Conservation (phyloP, 768 basidiomycete species). For the Obba rivulosa region DNA sequence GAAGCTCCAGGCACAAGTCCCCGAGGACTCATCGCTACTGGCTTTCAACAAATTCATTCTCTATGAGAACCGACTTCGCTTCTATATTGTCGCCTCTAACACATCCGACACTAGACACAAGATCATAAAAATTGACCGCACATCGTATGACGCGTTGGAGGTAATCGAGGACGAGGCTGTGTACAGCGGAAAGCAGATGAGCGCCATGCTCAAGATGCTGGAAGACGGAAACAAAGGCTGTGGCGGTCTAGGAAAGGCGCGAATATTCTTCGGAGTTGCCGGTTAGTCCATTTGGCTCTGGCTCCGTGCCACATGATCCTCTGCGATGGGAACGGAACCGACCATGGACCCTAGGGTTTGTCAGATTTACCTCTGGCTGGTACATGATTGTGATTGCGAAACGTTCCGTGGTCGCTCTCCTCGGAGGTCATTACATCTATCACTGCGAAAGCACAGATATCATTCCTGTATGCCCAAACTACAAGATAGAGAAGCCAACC, state of each 20-base stretch:
- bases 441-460: conserved; percentile 93
- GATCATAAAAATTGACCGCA: conserved; percentile 92
- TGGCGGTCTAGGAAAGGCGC: conserved; percentile 80
- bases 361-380: conserved; percentile 93
- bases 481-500: conserved; percentile 80
- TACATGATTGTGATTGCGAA: conserved; percentile 91
- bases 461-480: conserved; percentile 68
- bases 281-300: conserved; percentile 38
- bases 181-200: conserved; percentile 88
- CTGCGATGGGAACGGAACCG: not conserved
- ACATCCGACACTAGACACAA: conserved; percentile 83
- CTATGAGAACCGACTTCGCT: conserved; percentile 87
- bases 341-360: conserved; percentile 58
- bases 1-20: not conserved
- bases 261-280: conserved; percentile 77
- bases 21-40: conserved; percentile 15
- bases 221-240: conserved; percentile 89
- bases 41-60: conserved; percentile 80
- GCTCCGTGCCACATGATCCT: not conserved
- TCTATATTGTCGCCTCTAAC: conserved; percentile 91
- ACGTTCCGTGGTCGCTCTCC: conserved; percentile 84
- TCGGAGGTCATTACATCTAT: conserved; percentile 95
- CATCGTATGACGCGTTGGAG: conserved; percentile 63
- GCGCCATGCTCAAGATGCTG: conserved; percentile 86
- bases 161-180: conserved; percentile 86